Evolutionary conservation across 2,329 filamentous ascomycete genomes (phyloP), one percentile per base, ranked within the genome.

Genomic region (Dothistroma septosporum): DNA sequence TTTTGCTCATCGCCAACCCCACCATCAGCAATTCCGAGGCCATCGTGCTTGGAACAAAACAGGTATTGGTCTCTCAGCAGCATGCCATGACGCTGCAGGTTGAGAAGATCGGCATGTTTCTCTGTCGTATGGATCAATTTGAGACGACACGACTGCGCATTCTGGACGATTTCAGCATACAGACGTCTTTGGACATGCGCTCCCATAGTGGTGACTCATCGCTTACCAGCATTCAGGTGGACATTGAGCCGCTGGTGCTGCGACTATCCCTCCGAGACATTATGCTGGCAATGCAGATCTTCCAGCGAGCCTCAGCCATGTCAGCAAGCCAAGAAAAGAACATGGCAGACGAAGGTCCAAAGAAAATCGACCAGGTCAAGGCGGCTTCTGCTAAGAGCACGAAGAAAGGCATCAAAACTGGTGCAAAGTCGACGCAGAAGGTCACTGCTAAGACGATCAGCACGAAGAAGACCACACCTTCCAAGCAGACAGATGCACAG

Each of bases 91-190:
- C 94, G 0, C 83, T 99, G 72, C 93, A 99, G 72, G 86, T 99
- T 2, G 92, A 91, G 8, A 88, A 97, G 71, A 85, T 97, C 57
- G 94, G 94, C 68, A 99, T 99, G 94, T 99, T 97, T 74, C 77
- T 99, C 33, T 99, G 95, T 73, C 89, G 94, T 12, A 99, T 99
- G 94, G 95, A 99, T 75, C 90, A 87, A 64, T 97, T 97, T 68
- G 93, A 99, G 68, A 92, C 90, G 3, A 92, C 88, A 46, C 86
- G 91, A 41, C 82, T 99, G 52, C 87, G 94, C 19, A 96, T 99
- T 63, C 85, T 99, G 33, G 95, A 99, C 72, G 92, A 99, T 75
- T 99, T 99, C 74, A 96, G 92, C 2, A 80, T 97, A 10, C 90
- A 94, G 64, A 82, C 96, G 69, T 94, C 91, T 2, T 86, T 99